Evolutionary conservation across 208 protist genomes (phyloP).

Genomic region (Wallacemonas sp.): DNA sequence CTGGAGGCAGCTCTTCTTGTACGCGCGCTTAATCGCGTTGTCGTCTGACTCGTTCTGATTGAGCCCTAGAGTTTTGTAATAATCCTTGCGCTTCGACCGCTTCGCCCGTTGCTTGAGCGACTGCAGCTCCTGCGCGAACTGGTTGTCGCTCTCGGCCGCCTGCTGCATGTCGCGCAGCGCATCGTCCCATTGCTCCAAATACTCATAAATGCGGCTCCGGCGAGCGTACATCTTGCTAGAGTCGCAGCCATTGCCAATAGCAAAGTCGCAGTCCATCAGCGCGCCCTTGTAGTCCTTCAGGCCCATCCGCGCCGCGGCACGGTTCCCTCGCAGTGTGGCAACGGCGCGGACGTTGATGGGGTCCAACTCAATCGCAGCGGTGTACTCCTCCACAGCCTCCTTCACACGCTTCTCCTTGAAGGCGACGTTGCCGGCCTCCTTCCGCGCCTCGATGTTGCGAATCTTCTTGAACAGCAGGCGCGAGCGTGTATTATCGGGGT

Average conservation of each 20-base stretch:
- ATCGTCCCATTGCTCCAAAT: slow-evolving; percentile 87
- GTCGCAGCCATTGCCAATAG: slow-evolving; percentile 84
- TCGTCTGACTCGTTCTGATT: slow-evolving; percentile 61
- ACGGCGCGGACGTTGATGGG: slow-evolving; percentile 72
- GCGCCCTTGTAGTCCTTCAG: slow-evolving; percentile 86
- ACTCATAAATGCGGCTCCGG: slow-evolving; percentile 77
- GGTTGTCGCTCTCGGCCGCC: slow-evolving; percentile 70
- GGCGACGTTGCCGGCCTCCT: slow-evolving; percentile 81
- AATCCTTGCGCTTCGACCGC: slow-evolving; percentile 85
- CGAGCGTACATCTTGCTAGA: slow-evolving; percentile 89
- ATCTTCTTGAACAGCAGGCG: slow-evolving; percentile 78
- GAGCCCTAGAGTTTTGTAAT: slow-evolving; percentile 91
- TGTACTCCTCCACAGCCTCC: slow-evolving; percentile 81
- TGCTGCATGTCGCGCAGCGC: slow-evolving; percentile 87
- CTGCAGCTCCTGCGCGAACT: slow-evolving; percentile 62
- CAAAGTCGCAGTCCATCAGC: slow-evolving; percentile 90
- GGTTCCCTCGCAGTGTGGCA: slow-evolving; percentile 85
- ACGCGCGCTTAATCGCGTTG: slow-evolving; percentile 81
- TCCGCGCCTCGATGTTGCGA: slow-evolving; percentile 64
- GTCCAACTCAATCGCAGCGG: slow-evolving; percentile 76
- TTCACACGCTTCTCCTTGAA: slow-evolving; percentile 74
- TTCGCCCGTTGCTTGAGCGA: slow-evolving; percentile 63
- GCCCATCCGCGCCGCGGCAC: slow-evolving; percentile 85
- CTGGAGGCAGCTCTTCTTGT: slow-evolving; percentile 82
- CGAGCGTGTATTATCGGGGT: slow-evolving; percentile 75